Evolutionary conservation across 169 alveolate species (phyloP).

Genomic region (Plasmodium chabaudi): DNA sequence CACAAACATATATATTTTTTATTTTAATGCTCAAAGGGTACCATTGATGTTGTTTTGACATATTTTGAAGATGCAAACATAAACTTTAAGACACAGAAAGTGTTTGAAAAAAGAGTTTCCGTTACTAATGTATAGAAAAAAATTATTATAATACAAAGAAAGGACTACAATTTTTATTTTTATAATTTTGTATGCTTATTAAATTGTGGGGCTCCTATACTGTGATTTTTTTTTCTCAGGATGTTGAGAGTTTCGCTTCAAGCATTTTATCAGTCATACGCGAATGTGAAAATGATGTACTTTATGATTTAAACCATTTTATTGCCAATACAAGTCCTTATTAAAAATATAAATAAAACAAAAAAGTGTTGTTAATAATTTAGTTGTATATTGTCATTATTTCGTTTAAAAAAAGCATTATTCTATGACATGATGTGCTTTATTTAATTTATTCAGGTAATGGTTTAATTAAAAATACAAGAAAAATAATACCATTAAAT

Average conservation of each 20-base stretch:
- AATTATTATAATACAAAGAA: background rate
- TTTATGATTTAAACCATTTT: constrained; percentile 58
- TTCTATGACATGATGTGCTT: too few species aligned
- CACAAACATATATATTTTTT: too few species aligned
- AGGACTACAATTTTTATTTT: constrained; percentile 1
- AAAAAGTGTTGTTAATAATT: too few species aligned
- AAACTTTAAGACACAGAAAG: constrained; percentile 50
- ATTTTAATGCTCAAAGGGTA: constrained; percentile 15
- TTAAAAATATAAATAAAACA: background rate
- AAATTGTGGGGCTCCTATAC: background rate
- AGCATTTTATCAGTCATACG: constrained; percentile 50
- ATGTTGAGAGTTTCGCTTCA: constrained; percentile 30
- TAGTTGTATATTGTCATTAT: too few species aligned
- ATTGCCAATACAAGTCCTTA: constrained; percentile 40
- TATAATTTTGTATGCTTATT: background rate
- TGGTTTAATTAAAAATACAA: constrained; percentile 25
- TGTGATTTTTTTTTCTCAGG: constrained; percentile 40
- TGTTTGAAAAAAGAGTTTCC: constrained; percentile 40
- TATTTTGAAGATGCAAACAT: constrained; percentile 74
- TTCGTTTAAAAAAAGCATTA: too few species aligned
- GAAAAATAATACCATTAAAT: constrained; percentile 63
- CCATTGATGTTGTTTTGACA: constrained; percentile 48
- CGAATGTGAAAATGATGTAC: constrained; percentile 32
- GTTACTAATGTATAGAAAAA: constrained; percentile 37
- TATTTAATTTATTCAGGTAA: constrained; percentile 19